Evolutionary conservation across 768 basidiomycete species (phyloP).

Genomic region (Strobilomyces confusus): DNA sequence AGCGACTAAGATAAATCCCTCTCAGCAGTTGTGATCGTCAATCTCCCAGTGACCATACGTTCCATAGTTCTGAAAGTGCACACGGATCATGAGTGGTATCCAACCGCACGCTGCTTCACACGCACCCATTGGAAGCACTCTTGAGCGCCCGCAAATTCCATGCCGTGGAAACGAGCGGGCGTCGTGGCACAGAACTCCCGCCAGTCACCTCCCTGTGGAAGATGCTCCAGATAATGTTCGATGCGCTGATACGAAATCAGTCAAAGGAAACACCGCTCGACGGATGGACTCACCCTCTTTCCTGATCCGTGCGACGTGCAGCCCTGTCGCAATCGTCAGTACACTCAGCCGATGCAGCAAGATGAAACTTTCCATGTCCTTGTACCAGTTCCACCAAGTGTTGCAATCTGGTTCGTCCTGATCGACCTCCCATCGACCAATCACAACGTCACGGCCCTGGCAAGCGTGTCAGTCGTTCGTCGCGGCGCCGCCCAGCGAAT

Average conservation of each 20-base stretch:
- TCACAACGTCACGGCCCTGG: constrained; percentile 14
- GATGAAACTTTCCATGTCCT: constrained; percentile 24
- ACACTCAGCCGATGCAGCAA: not conserved
- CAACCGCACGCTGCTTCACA: not conserved
- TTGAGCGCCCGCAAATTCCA: constrained; percentile 27
- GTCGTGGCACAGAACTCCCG: constrained; percentile 34
- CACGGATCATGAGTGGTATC: not conserved
- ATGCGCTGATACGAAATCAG: constrained; percentile 22
- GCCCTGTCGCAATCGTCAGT: constrained; percentile 14
- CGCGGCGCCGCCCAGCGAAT: not conserved
- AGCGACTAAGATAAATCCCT: no score
- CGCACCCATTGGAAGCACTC: constrained; percentile 17
- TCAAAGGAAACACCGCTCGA: not conserved
- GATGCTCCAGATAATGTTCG: constrained; percentile 26
- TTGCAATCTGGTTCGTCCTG: constrained; percentile 27
- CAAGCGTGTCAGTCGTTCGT: not conserved
- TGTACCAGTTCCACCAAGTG: constrained; percentile 24
- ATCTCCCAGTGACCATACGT: constrained; percentile 25
- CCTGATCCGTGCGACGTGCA: constrained; percentile 23
- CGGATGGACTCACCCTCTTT: constrained; percentile 18
- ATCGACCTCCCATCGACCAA: constrained; percentile 28
- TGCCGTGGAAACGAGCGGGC: constrained; percentile 20
- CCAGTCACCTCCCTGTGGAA: constrained; percentile 29
- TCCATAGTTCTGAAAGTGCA: constrained; percentile 5
- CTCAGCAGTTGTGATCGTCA: constrained; percentile 13